Evolutionary conservation across 148 eudicot species (phyloP), one percentile per base, ranked within the genome.

Genomic region (Dianthus caryophyllus): DNA sequence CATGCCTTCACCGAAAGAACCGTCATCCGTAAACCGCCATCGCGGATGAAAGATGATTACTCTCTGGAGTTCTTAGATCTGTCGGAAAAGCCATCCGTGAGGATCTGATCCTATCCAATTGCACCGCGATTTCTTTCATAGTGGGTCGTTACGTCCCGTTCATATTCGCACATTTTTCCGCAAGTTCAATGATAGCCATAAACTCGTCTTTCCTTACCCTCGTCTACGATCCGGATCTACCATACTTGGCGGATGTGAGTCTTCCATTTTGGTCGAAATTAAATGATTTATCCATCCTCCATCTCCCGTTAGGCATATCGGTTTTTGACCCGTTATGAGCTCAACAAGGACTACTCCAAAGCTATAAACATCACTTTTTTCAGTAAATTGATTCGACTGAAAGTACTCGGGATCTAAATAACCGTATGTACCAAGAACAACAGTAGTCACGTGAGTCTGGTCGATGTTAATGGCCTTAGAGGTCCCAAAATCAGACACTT

Each of bases 291-390:
- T 70, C 74, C 79, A 71, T 13, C 65, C 75, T 27, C 75, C 75
- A 44, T 6, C 0, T 66, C 64, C 43, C 0, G 57, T 44, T 39
- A 66, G 75, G 24, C 29, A 43, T 30, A 71, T 41, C 1, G 79
- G 75, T 25, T 71, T 76, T 41, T 52, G 66, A 6, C 79, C 71
- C 21, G 71, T 76, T 51, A 76, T 16, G 29, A 76, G 75, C 71
- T 76, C 79, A 20, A 66, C 79, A 22, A 74, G 72, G 58, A 74
- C 77, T 29, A 74, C 77, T 0, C 77, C 77, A 29, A 74, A 74
- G 48, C 79, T 76, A 25, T 76, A 76, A 13, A 76, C 79, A 22
- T 76, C 79, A 25, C 79, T 76, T 62, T 76, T 76, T 20, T 76
- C 79, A 6, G 67, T 76, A 20, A 76, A 76, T 16, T 70, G 75